Conservation (phyloP, 495 filamentous ascomycete species). For the Penicillium psychrofluorescens region DNA sequence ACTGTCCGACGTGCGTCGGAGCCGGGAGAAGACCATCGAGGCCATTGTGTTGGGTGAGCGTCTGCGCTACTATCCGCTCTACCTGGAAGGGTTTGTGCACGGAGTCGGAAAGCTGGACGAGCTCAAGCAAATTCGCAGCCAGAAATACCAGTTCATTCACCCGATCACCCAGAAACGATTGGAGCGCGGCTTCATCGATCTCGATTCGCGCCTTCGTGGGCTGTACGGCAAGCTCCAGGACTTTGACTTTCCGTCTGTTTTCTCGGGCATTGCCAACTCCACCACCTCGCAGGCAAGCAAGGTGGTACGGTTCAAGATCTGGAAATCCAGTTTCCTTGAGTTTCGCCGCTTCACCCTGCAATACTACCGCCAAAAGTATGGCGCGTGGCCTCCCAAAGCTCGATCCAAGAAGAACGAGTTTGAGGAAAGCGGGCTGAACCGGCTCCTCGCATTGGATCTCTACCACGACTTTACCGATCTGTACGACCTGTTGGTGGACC, state of each 20-base stretch:
- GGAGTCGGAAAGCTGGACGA: slow-evolving; percentile 84
- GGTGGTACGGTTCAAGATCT: slow-evolving; percentile 71
- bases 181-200: slow-evolving; percentile 73
- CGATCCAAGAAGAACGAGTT: slow-evolving; percentile 88
- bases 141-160: slow-evolving; percentile 62
- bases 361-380: slow-evolving; percentile 78
- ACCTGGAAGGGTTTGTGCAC: slow-evolving; percentile 87
- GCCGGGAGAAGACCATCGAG: slow-evolving; percentile 86
- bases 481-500: slow-evolving; percentile 85
- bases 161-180: slow-evolving; percentile 66
- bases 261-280: slow-evolving; percentile 80
- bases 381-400: slow-evolving; percentile 91
- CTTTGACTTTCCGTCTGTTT: slow-evolving; percentile 88
- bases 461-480: slow-evolving; percentile 81
- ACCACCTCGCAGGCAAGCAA: slow-evolving; percentile 66
- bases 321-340: slow-evolving; percentile 65
- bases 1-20: slow-evolving; percentile 72
- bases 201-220: slow-evolving; percentile 58
- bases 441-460: slow-evolving; percentile 69
- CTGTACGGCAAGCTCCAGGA: slow-evolving; percentile 62
- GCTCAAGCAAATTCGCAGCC: slow-evolving; percentile 58
- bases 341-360: slow-evolving; percentile 68
- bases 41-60: slow-evolving; percentile 79
- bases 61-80: slow-evolving; percentile 74
- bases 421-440: slow-evolving; percentile 76